phyloP scores from a whole-genome alignment of 495 filamentous ascomycete species.

The Ramalina peruviana region DNA sequence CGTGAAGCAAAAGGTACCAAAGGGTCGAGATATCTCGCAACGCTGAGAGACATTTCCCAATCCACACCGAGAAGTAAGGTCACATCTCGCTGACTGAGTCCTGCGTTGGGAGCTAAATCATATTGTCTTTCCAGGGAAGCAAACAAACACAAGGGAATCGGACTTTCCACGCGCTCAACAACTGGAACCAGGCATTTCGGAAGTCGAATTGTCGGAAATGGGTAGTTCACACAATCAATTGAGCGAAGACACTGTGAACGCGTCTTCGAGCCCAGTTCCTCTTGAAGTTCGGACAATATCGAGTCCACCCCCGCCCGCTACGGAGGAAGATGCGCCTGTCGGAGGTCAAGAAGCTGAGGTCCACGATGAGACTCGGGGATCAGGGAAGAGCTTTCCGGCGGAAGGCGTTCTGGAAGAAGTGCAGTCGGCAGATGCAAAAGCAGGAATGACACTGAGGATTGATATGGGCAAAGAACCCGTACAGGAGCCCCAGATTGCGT shows the following conservation, averaged over 20 bases:
- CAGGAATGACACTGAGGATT: background rate
- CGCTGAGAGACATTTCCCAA: conserved; percentile 6
- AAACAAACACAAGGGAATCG: too few relatives aligned
- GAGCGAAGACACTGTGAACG: background rate
- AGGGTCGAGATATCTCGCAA: conserved; percentile 12
- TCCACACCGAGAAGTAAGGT: conserved; percentile 27
- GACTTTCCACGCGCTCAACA: too few relatives aligned
- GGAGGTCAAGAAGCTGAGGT: too few relatives aligned
- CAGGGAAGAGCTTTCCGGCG: background rate
- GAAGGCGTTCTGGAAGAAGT: background rate
- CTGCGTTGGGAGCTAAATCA: too few relatives aligned
- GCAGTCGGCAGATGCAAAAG: background rate
- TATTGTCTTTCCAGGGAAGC: too few relatives aligned
- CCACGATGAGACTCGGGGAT: background rate
- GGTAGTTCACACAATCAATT: background rate
- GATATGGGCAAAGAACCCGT: background rate
- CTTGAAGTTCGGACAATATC: background rate
- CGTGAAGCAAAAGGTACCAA: conserved; percentile 23
- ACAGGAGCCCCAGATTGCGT: background rate
- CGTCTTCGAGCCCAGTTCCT: conserved; percentile 1
- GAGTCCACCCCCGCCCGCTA: background rate
- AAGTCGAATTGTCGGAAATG: too few relatives aligned
- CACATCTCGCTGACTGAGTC: background rate
- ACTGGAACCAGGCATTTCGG: background rate
- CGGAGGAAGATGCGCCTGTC: background rate